Base-by-base conservation (phyloP, 306 rosid genomes). In the Aeschynomene evenia region DNA sequence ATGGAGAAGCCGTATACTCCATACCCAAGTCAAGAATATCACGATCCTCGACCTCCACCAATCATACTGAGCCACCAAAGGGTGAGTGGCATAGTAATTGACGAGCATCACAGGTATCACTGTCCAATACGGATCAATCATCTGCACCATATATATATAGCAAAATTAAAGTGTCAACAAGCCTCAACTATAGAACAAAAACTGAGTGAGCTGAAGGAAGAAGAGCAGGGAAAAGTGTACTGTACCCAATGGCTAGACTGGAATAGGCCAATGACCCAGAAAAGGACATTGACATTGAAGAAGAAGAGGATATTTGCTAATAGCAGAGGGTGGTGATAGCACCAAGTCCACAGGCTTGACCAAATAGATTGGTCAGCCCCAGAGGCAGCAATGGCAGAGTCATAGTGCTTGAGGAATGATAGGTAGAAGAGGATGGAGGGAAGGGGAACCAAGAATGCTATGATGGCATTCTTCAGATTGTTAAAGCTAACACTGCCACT, bases 61-160 rank as follows among this genome's bases (percentile, higher is more conserved):
- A 66, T 83, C 13, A 70, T 76, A 90, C n/a, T 83, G 53, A 56
- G 71, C 91, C 83, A 88, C 89, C 83, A 88, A 50, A 70, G 98
- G 98, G 74, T 93, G 96, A 18, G 79, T 55, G 13, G 88, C 68
- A 39, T 78, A 86, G 88, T 78, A 93, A 72, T 90, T 87, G 63
- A 76, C 85, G 36, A 93, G 73, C 93, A 90, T 86, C 45, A 90
- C 80, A 0, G 98, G 98, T 26, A 93, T 90, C 85, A 89, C 86
- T 1, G 96, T 86, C 98, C 96, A 92, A 69, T 86, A 92, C 73
- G 91, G 83, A 65, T 86, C 93, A 49, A 90, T 93, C 96, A 93
- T 93, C 98, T 92, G 87, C 84, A 73, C 57, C 40, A 54, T 33
- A 28, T 28, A 28, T 28, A 28, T 3, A 28, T 21, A 65, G 20